Evolutionary conservation across 2,329 filamentous ascomycete genomes (phyloP), one percentile per base, ranked within the genome.

Genomic region (Ophiostoma australiae): DNA sequence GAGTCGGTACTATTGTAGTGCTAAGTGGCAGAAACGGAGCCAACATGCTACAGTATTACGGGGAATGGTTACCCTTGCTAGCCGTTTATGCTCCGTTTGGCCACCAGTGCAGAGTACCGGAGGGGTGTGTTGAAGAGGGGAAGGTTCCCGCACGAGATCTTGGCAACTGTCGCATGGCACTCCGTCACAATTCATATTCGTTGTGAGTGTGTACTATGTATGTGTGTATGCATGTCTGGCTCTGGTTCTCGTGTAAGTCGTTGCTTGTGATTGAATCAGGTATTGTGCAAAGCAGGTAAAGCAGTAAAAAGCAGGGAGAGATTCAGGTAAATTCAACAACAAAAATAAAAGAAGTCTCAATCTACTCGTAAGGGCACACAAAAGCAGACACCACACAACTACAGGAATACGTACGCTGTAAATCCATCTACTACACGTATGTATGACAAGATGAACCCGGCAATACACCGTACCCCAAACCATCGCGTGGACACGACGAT

Each of bases 151-250:
- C 31, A 37, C n/a, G 61, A 65, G 37, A 35, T 65, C 61, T 65
- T 65, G 61, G 61, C 61, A 65, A 37, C 20, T 33, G 33, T 65
- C 61, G 52, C 52, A 33, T 63, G 58, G 58, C 58, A 31, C 11
- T 1, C n/a, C 27, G 31, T 31, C 58, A 63, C 27, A 65, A 10
- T 55, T 55, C n/a, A 23, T n/a, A 17, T 48, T 48, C 44, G 5
- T 6, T 10, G 39, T 11, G 39, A 7, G 39, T 41, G 39, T 41
- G n/a, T n/a, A n/a, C n/a, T n/a, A n/a, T n/a, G n/a, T n/a, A n/a
- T n/a, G 39, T 41, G 39, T 41, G 39, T 15, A 41, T 15, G 39
- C 39, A 15, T 15, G 10, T 11, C 39, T 10, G 15, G 39, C 8
- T 41, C 15, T 41, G 15, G 10, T 11, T 41, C 10, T 10, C 10